Conservation (phyloP, 164 flowering plant species). For the Brasenia schreberi region DNA sequence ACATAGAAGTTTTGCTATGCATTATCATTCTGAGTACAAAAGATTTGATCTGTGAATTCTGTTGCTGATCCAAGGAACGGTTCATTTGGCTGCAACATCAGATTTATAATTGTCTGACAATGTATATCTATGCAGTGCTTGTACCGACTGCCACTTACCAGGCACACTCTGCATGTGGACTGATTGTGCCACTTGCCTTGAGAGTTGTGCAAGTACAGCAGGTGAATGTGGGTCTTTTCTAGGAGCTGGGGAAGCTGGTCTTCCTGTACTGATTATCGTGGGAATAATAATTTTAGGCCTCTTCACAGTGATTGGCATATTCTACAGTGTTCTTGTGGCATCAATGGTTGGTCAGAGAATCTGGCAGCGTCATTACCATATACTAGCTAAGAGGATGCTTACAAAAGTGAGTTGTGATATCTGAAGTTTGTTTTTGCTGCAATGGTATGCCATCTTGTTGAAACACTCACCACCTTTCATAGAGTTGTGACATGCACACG, state of each 20-base stretch:
- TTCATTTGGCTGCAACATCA: too few species aligned
- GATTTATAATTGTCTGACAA: not conserved
- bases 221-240: constrained; percentile 83
- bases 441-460: not conserved
- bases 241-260: constrained; percentile 96
- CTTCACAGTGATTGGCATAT: constrained; percentile 90
- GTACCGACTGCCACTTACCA: constrained; percentile 97
- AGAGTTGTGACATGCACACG: not conserved
- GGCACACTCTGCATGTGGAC: constrained; percentile 99
- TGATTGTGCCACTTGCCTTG: constrained; percentile 88
- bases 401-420: constrained; percentile 59
- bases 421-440: not conserved
- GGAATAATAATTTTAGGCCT: constrained; percentile 77
- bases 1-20: too few species aligned
- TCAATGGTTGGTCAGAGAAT: constrained; percentile 99
- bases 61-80: too few species aligned
- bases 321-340: constrained; percentile 93
- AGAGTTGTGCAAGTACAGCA: constrained; percentile 73
- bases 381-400: constrained; percentile 95
- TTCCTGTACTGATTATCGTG: constrained; percentile 73
- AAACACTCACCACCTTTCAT: not conserved
- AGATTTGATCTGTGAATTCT: too few species aligned
- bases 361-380: constrained; percentile 99
- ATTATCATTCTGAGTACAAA: too few species aligned
- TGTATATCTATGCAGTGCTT: constrained; percentile 41